A percentile compares a stretch with the other conserved stretches of the same genome.
These are phyloP conservation scores for Septoria linicola DNA, from an alignment of 2,329 filamentous ascomycete species.

Conservation along the genomic window DNA sequence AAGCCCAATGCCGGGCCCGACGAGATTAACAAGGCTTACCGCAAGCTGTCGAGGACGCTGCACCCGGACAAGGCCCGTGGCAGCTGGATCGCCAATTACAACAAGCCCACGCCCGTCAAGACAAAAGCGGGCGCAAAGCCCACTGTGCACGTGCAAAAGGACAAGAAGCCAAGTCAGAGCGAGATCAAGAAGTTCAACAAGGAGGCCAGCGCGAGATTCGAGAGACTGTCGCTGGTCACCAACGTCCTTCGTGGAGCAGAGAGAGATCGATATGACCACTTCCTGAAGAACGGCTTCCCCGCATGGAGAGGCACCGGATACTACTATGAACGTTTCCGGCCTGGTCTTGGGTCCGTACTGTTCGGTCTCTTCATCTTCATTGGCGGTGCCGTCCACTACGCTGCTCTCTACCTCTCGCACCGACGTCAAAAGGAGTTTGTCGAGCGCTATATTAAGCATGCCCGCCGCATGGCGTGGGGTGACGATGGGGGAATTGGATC, in stretches of 20 bases:
- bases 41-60: conserved; percentile 76
- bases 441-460: conserved; percentile 85
- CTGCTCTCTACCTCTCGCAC: conserved; percentile 80
- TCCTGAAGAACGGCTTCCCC: conserved; percentile 88
- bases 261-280: conserved; percentile 90
- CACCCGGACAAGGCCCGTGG: conserved; percentile 97
- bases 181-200: conserved; percentile 79
- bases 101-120: conserved; percentile 49
- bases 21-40: conserved; percentile 91
- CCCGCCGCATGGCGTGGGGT: conserved; percentile 85
- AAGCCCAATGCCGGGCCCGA: conserved; percentile 71
- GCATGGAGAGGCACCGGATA: conserved; percentile 97
- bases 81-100: conserved; percentile 70
- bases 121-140: conserved; percentile 51
- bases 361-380: conserved; percentile 76
- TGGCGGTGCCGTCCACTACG: conserved; percentile 84
- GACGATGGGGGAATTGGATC: conserved; percentile 66
- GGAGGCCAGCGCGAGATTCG: conserved; percentile 77
- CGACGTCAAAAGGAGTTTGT: conserved; percentile 89
- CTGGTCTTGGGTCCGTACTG: conserved; percentile 82
- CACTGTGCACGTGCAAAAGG: conserved; percentile 63
- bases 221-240: conserved; percentile 78
- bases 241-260: conserved; percentile 79
- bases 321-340: conserved; percentile 93
- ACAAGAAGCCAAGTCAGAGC: conserved; percentile 68